Percentiles rank a stretch among this genome's conserved stretches.
phyloP scores from a whole-genome alignment of 495 filamentous ascomycete genomes.

The Penicillium simplicissimum region DNA sequence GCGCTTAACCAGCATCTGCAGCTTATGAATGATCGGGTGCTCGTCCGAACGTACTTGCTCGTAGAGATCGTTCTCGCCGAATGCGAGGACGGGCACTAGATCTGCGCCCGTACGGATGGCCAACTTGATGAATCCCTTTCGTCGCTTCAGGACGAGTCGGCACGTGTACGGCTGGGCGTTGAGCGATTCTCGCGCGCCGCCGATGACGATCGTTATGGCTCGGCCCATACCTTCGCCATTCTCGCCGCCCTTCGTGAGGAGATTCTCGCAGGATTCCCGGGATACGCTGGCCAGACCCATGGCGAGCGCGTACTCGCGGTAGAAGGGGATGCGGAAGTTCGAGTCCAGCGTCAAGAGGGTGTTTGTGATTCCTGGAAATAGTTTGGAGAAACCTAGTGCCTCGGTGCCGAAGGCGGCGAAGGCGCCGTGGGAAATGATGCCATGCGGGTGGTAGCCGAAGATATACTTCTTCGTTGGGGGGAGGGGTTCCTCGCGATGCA shows the following conservation, averaged over 20 bases:
- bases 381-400: constrained; percentile 78
- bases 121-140: constrained; percentile 92
- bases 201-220: constrained; percentile 93
- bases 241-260: constrained; percentile 72
- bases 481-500: constrained; percentile 78
- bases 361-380: constrained; percentile 95
- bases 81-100: constrained; percentile 85
- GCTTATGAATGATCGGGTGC: constrained; percentile 71
- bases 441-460: constrained; percentile 96
- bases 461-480: constrained; percentile 90
- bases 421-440: constrained; percentile 94
- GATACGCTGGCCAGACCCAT: constrained; percentile 89
- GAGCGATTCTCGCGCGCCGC: constrained; percentile 88
- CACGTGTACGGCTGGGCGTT: constrained; percentile 77
- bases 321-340: constrained; percentile 93
- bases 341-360: constrained; percentile 85
- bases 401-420: constrained; percentile 93
- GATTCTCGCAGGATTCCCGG: constrained; percentile 83
- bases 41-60: constrained; percentile 73
- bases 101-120: constrained; percentile 89
- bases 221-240: constrained; percentile 91
- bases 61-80: constrained; percentile 96
- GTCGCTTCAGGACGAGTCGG: constrained; percentile 72
- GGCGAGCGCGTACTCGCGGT: constrained; percentile 85
- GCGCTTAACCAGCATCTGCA: constrained; percentile 80